Base-by-base conservation (phyloP, 345 rosid species). In the Eucalyptus urophylla region DNA sequence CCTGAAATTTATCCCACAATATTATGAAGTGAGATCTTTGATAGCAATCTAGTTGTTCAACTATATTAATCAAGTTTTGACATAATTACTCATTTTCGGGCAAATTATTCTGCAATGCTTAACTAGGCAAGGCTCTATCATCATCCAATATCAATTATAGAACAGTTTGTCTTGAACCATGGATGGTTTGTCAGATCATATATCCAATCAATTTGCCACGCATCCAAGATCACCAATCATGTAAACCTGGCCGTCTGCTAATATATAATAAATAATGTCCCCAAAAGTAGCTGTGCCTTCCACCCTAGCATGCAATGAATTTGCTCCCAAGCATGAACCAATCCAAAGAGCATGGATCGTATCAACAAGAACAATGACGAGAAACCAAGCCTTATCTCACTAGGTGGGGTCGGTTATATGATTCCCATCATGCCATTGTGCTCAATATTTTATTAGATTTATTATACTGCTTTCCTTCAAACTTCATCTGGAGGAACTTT, bases 1-100 rank as follows among this genome's bases (percentile, higher is more conserved):
- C 96, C 99, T 96, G 96, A 89, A 62, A 90, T 88, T 87, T 87
- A 40, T 27, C 81, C 72, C 69, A 58, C 40, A 50, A 86, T 29
- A 86, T 86, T 86, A 44, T 19, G 83, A 76, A 76, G 83, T 76
- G 31, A 33, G 22, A 81, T 86, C 56, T 37, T 27, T 86, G 25
- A 81, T 8, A 80, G 85, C 19, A 43, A 53, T 44, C 49, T 12
- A 49, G 37, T 44, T 27, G 44, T 29, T 24, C 80, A 27, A 49
- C 45, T 49, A 22, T 37, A 15, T 29, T 43, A 37, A 65, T 58
- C 45, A 62, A 31, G 40, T 83, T 6, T 44, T 89, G 40, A 37
- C 56, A 87, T 62, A 21, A 11, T 49, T 43, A 11, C 62, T 13
- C 45, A 54, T 86, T 56, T 43, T 11, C 1, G 8, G 7, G 37